These are phyloP conservation scores for Plasmodium inui DNA, from an alignment of 169 alveolate genomes.

Conservation along the genomic window DNA sequence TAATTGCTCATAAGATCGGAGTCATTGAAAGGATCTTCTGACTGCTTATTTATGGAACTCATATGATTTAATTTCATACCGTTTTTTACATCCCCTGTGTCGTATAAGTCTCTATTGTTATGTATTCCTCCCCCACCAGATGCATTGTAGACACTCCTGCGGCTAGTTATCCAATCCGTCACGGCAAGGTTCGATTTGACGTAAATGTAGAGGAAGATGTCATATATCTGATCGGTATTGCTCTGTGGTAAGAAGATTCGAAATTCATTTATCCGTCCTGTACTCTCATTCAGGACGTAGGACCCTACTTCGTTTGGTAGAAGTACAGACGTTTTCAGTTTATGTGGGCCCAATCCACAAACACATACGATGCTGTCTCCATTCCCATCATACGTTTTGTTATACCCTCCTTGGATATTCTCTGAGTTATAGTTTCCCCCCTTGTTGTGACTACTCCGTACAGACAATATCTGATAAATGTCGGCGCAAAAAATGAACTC, in stretches of 20 bases:
- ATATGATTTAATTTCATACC: slow-evolving; percentile 11
- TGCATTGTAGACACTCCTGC: slow-evolving; percentile 12
- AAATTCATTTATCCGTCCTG: slow-evolving; percentile 87
- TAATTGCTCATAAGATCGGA: slow-evolving; percentile 40
- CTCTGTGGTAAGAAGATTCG: slow-evolving; percentile 83
- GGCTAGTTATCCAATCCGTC: slow-evolving; percentile 71
- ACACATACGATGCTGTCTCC: slow-evolving; percentile 76
- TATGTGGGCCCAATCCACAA: slow-evolving; percentile 79
- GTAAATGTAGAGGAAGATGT: slow-evolving; percentile 80
- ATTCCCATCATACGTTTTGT: slow-evolving; percentile 23
- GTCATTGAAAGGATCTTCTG: slow-evolving; percentile 25
- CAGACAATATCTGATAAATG: slow-evolving; percentile 48
- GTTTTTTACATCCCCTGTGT: slow-evolving; percentile 16
- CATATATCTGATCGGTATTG: slow-evolving; percentile 78
- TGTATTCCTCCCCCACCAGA: slow-evolving; percentile 6
- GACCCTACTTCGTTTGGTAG: slow-evolving; percentile 79
- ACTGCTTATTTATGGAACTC: slow-evolving; percentile 31
- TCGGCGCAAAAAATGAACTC: slow-evolving; percentile 70
- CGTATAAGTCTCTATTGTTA: not conserved
- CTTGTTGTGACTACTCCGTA: not conserved
- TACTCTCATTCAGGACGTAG: slow-evolving; percentile 82
- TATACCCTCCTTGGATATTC: not conserved
- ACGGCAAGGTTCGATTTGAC: slow-evolving; percentile 75
- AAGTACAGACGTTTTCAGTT: slow-evolving; percentile 53
- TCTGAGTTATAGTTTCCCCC: not conserved